A percentile compares a stretch with the other conserved stretches of the same genome.
Evolutionary conservation across 1,284 basidiomycete genomes (phyloP).

Genomic region (Puccinia novopanici): DNA sequence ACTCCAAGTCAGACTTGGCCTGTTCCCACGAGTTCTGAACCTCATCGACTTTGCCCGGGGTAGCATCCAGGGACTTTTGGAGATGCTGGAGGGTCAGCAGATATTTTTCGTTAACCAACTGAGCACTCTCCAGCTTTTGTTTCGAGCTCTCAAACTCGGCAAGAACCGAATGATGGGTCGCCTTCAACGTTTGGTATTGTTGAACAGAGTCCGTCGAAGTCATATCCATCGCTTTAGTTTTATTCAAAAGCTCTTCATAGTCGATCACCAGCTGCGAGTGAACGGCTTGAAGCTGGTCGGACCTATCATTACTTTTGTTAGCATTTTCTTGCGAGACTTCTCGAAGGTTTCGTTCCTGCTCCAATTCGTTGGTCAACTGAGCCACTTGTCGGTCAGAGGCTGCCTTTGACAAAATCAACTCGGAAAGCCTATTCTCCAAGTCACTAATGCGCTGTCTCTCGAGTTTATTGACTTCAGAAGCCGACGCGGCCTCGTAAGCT

Average conservation of each 20-base stretch:
- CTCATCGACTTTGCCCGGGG: constrained; percentile 76
- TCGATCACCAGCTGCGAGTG: constrained; percentile 72
- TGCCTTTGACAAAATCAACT: constrained; percentile 71
- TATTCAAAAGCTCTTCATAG: constrained; percentile 73
- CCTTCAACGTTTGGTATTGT: constrained; percentile 72
- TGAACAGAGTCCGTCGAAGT: constrained; percentile 77
- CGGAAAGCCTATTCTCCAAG: constrained; percentile 76
- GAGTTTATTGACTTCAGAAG: constrained; percentile 65
- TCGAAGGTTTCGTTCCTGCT: constrained; percentile 60
- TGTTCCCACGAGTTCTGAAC: constrained; percentile 74
- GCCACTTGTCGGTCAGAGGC: constrained; percentile 74
- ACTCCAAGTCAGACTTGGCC: constrained; percentile 68
- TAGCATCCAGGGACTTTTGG: constrained; percentile 73
- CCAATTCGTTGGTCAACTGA: constrained; percentile 64
- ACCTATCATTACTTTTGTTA: constrained; percentile 77
- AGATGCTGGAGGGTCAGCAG: constrained; percentile 82
- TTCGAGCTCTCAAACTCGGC: constrained; percentile 73
- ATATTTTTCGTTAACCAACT: constrained; percentile 74
- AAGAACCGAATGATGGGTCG: constrained; percentile 74
- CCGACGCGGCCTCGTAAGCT: constrained; percentile 75
- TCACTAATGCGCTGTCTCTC: constrained; percentile 79
- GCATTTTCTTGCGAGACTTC: constrained; percentile 76
- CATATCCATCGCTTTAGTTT: constrained; percentile 68
- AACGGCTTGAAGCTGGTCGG: constrained; percentile 77
- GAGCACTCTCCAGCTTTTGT: constrained; percentile 72